Base-by-base conservation (phyloP, 345 rosid species). In the Conringia planisiliqua region DNA sequence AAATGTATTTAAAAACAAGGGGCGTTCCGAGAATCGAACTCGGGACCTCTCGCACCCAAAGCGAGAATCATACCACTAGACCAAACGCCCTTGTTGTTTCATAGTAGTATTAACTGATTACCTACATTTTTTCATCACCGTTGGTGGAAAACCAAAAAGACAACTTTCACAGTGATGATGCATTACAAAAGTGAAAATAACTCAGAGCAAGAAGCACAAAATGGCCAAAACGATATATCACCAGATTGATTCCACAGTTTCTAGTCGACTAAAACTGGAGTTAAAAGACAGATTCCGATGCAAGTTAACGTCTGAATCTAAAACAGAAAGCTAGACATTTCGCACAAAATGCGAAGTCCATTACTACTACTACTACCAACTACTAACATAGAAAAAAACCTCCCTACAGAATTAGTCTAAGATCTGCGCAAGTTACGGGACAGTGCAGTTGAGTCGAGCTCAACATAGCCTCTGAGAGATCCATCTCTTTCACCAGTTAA, bases 21-120 rank as follows among this genome's bases (percentile, higher is more conserved):
- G 56, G 56, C 57, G 79, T 85, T 87, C 87, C 83, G 84, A 84
- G 91, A 90, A 90, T 84, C 81, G 71, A 86, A 87, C 89, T 89
- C 85, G 79, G 85, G 94, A 91, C 90, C 87, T 89, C 92, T 91
- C 85, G 85, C 93, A 86, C 92, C 92, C 90, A 85, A 87, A 93
- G 91, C 90, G 77, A 92, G 91, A 90, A 90, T 86, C 92, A 84
- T 87, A 84, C 95, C 91, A 90, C 93, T 90, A 88, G 87, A 87
- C 92, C 87, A 88, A 88, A 86, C 86, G 87, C 91, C 92, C 84
- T 11, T 36, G 4, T 6, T 20, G 46, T 24, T 5, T 50, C 3
- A 4, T 22, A 0, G 1, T 10, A 10, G 14, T 5, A 48, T 48
- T 9, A 47, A 1, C 17, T 7, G 0, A 6, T n/a, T n/a, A n/a